Base-by-base conservation (phyloP, 2,329 filamentous ascomycete species). In the Pseudogymnoascus sp. region DNA sequence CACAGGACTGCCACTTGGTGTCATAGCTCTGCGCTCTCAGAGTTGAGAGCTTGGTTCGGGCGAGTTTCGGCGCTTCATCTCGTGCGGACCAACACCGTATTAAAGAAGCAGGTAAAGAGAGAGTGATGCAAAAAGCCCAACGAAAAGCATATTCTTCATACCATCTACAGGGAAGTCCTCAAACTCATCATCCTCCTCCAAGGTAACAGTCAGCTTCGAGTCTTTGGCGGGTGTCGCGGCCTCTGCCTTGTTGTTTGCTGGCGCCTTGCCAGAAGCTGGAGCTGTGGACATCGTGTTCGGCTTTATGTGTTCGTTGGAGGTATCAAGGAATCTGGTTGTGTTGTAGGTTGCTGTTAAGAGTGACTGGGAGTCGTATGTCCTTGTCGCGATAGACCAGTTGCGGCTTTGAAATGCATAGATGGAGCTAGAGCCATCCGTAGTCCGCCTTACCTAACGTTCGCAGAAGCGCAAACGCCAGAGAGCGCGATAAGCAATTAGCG, bases 101-200 rank as follows among this genome's bases (percentile, higher is more conserved):
- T 43, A 21, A 25, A 43, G 28, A 34, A 7, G n/a, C 11, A 1
- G 7, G 21, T 6, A 3, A 34, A 36, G 9, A 34, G 5, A 6
- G 12, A 34, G n/a, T 34, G 18, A n/a, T 3, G 34, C 21, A 61
- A 61, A 43, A 46, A 8, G 36, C 1, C 12, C 5, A 16, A 31
- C 6, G 12, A 38, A 43, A 18, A 3, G 34, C 6, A 21, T 34
- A 34, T 56, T 12, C 11, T 56, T 56, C 80, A 43, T 78, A 96
- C 95, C 92, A 79, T 99, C 93, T 63, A 96, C 90, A 25, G 95
- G 95, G 73, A 99, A 99, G 76, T 99, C 95, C 75, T 99, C 95
- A 72, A 99, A 99, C 80, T 99, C 95, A 76, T 99, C 95, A 74
- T 99, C 95, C 76, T 99, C 95, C 76, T 96, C 95, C 28, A 97